A percentile compares a stretch with the other conserved stretches of the same genome.
These are phyloP conservation scores for Phytophthora ramorum DNA, from an alignment of 352 stramenopile species.

Conservation along the genomic window DNA sequence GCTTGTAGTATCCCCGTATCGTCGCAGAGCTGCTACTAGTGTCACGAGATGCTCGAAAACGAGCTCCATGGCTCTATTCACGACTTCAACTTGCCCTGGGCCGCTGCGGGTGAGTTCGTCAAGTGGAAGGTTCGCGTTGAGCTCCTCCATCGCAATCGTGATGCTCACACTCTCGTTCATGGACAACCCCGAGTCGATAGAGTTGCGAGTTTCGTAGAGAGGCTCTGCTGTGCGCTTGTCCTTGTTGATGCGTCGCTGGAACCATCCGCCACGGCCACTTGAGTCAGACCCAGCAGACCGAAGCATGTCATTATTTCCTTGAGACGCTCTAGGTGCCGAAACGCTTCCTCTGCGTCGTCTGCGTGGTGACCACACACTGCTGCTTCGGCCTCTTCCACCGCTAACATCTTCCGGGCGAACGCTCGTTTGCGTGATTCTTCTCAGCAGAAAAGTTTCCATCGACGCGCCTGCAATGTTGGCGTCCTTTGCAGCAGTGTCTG, in stretches of 20 bases:
- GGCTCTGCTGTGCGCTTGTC: conserved; percentile 36
- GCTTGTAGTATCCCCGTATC: conserved; percentile 42
- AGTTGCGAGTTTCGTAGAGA: conserved; percentile 48
- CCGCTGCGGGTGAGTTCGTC: conserved; percentile 41
- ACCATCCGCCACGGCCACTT: conserved; percentile 36
- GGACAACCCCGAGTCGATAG: conserved; percentile 51
- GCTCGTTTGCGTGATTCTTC: conserved; percentile 51
- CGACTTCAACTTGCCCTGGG: conserved; percentile 38
- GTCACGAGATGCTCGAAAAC: conserved; percentile 53
- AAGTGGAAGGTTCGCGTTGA: conserved; percentile 61
- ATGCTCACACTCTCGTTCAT: conserved; percentile 62
- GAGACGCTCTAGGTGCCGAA: conserved; percentile 27
- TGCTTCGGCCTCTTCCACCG: conserved; percentile 19
- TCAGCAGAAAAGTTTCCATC: conserved; percentile 69
- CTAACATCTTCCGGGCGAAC: conserved; percentile 19
- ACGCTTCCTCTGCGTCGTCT: conserved; percentile 17
- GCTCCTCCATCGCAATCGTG: conserved; percentile 55
- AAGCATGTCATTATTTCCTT: conserved; percentile 23
- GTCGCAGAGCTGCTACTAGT: conserved; percentile 44
- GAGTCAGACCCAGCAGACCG: conserved; percentile 14
- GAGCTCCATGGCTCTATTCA: conserved; percentile 56
- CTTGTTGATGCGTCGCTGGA: conserved; percentile 43
- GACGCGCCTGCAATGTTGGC: conserved; percentile 28
- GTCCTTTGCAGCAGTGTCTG: conserved; percentile 31
- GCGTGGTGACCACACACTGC: conserved; percentile 34